These are phyloP conservation scores for Plasmodium vinckei DNA, from an alignment of 169 alveolate genomes.

Conservation along the genomic window DNA sequence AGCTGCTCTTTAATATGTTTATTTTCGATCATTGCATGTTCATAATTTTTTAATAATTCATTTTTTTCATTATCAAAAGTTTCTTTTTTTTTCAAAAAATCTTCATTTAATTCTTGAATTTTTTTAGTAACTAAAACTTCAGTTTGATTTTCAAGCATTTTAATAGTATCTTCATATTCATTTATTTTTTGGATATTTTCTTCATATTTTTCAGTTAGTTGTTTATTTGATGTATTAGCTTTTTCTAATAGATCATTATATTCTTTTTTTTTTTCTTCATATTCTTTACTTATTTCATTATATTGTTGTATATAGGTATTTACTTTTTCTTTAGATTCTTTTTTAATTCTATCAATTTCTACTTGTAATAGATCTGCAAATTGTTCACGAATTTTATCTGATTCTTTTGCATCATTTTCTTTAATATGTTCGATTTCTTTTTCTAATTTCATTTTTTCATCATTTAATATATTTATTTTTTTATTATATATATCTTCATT, in stretches of 20 bases:
- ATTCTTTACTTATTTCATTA: conserved; percentile 58
- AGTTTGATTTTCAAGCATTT: conserved; percentile 54
- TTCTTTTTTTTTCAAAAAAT: conserved; percentile 57
- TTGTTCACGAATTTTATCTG: conserved; percentile 67
- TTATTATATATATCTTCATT: conserved; percentile 41
- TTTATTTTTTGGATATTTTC: conserved; percentile 74
- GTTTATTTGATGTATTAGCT: conserved; percentile 47
- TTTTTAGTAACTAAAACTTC: conserved; percentile 44
- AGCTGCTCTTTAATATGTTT: conserved; percentile 25
- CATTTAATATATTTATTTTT: conserved; percentile 28
- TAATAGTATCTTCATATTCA: conserved; percentile 71
- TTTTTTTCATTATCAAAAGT: conserved; percentile 57
- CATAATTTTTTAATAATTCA: conserved; percentile 39
- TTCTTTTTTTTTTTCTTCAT: conserved; percentile 45
- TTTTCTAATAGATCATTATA: conserved; percentile 51
- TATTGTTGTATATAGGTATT: conserved; percentile 36
- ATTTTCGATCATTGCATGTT: conserved; percentile 3
- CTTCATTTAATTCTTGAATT: conserved; percentile 71
- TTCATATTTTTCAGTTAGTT: conserved; percentile 50
- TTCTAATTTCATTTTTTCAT: conserved; percentile 39
- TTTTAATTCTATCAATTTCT: conserved; percentile 62
- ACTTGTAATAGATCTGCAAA: conserved; percentile 60
- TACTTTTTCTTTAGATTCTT: conserved; percentile 52
- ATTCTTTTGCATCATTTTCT: conserved; percentile 30
- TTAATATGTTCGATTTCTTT: conserved; percentile 25